These are phyloP conservation scores for Chrysanthemum lavandulifolium DNA, from an alignment of 129 eudicot species.

Conservation along the genomic window DNA sequence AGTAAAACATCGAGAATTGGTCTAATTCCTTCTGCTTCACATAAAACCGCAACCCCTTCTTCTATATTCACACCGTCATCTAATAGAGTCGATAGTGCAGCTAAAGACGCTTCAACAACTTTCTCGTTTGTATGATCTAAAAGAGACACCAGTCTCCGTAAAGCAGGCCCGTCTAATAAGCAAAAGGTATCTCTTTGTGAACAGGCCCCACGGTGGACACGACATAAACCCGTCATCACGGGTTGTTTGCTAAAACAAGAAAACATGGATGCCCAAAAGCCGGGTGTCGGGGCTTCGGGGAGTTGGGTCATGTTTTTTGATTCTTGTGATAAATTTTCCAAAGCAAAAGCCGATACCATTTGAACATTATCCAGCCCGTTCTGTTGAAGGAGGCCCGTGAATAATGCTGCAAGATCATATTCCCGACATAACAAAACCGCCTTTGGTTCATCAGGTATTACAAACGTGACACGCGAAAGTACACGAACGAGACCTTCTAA, in stretches of 20 bases:
- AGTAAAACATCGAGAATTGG: slow-evolving; percentile 70
- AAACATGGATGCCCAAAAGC: slow-evolving; percentile 58
- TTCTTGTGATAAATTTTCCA: slow-evolving; percentile 69
- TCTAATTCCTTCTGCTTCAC: slow-evolving; percentile 63
- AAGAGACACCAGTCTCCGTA: slow-evolving; percentile 69
- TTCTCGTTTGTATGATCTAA: slow-evolving; percentile 78
- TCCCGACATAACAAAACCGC: slow-evolving; percentile 66
- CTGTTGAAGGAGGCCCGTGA: slow-evolving; percentile 63
- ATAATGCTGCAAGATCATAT: slow-evolving; percentile 52
- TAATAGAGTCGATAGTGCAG: slow-evolving; percentile 79
- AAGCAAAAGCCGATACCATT: slow-evolving; percentile 82
- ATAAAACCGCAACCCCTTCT: slow-evolving; percentile 59
- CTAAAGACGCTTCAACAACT: slow-evolving; percentile 87
- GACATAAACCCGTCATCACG: slow-evolving; percentile 66
- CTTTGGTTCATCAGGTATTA: slow-evolving; percentile 57
- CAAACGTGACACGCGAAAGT: slow-evolving; percentile 74
- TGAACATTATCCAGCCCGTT: slow-evolving; percentile 83
- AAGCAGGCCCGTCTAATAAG: slow-evolving; percentile 77
- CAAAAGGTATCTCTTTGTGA: slow-evolving; percentile 77
- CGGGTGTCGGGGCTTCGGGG: slow-evolving; percentile 58
- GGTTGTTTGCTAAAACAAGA: slow-evolving; percentile 73
- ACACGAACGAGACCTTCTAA: slow-evolving; percentile 86
- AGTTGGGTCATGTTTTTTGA: slow-evolving; percentile 58
- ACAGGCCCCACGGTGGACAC: slow-evolving; percentile 65
- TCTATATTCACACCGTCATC: slow-evolving; percentile 80